Conservation (phyloP, 176 grass and related monocot genomes). For the Dendrocalamus sinicus region DNA sequence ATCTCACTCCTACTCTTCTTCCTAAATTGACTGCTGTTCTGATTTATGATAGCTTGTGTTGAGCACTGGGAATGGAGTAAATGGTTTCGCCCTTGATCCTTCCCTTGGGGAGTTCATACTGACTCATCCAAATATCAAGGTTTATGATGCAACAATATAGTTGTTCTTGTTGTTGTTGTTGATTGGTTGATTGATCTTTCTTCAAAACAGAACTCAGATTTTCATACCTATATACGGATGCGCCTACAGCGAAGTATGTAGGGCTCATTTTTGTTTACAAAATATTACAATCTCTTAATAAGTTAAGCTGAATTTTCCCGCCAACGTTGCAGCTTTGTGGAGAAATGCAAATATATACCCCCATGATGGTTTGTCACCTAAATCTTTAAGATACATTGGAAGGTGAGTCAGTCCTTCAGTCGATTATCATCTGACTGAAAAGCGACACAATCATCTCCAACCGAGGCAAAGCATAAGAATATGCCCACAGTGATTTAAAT, state of each 20-base stretch:
- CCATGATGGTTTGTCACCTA: slow-evolving; percentile 72
- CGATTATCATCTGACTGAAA: background rate
- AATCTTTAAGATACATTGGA: slow-evolving; percentile 97
- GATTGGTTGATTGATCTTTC: background rate
- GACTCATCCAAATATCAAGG: slow-evolving; percentile 82
- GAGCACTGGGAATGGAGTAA: slow-evolving; percentile 79
- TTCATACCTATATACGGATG: slow-evolving; percentile 45
- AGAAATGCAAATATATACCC: slow-evolving; percentile 95
- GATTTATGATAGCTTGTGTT: slow-evolving; percentile 58
- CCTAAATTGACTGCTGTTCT: background rate
- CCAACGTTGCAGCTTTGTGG: slow-evolving; percentile 65
- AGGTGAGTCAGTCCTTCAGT: slow-evolving; percentile 52
- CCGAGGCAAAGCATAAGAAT: background rate
- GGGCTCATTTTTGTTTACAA: background rate
- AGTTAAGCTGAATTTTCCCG: slow-evolving; percentile 27
- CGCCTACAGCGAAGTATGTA: slow-evolving; percentile 67
- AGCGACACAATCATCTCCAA: background rate
- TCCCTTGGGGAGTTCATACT: slow-evolving; percentile 81
- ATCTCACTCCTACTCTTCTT: background rate
- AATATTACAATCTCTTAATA: background rate
- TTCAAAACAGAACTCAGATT: background rate
- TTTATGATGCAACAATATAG: background rate
- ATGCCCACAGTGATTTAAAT: background rate
- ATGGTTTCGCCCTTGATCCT: slow-evolving; percentile 81
- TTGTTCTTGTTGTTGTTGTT: too few relatives aligned